Evolutionary conservation across 805 yeast genomes (phyloP), one percentile per base, ranked within the genome.

Genomic region (Ascoidea rubescens): DNA sequence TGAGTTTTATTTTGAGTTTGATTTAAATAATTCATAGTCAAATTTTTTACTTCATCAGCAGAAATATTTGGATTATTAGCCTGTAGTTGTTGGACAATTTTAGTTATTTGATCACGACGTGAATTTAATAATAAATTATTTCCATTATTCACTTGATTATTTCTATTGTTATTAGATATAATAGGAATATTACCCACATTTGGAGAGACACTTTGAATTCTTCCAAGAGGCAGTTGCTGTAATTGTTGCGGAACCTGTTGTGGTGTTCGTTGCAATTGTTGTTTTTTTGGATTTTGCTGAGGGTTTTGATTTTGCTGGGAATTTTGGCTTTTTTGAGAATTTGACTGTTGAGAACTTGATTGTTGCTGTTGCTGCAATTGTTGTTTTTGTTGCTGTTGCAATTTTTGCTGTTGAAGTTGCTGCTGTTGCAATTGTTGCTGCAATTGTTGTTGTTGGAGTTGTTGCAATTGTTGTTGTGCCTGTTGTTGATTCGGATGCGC

Each of bases 321-420:
- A n/a, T n/a, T n/a, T n/a, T n/a, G n/a, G n/a, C n/a, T n/a, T n/a
- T n/a, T n/a, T n/a, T n/a, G n/a, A n/a, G n/a, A n/a, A n/a, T n/a
- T n/a, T 33, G 42, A 33, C 10, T 33, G 42, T 33, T 33, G 42
- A 33, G 10, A 33, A 33, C 42, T 6, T 7, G 10, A 33, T 47
- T n/a, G 44, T 12, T 48, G 45, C 7, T 48, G 50, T 33, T 21
- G 49, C 49, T 30, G 8, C 49, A 7, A 45, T 45, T 45, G 47
- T 45, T 47, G 49, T 10, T 14, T 32, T 16, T 47, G 49, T 10
- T 47, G 50, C 5, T 8, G 45, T 48, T 33, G 14, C 16, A 17
- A 33, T 10, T 32, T 8, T 42, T 32, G 46, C 14, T 21, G 21
- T 17, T 10, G 49, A 6, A 6, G 30, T 6, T 32, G 42, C 7